Evolutionary conservation across 2,329 filamentous ascomycete species (phyloP), one percentile per base, ranked within the genome.

Genomic region (Alternaria tenuissima): DNA sequence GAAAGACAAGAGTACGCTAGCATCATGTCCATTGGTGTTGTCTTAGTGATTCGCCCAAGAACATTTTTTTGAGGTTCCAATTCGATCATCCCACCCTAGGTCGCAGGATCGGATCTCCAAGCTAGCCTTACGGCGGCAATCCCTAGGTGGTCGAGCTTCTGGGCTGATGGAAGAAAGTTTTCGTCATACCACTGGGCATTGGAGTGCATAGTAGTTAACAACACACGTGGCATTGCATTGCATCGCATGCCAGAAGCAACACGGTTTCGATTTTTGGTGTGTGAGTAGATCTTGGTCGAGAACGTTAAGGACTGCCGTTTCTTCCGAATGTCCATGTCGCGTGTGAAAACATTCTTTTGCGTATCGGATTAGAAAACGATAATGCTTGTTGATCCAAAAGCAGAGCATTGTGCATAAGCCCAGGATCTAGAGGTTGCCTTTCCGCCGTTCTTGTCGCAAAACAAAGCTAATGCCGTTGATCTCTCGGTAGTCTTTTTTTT

Each of bases 371-470:
- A n/a, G 30, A 12, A 49, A 22, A 26, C 16, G 20, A 24, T 14
- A 36, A 24, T 49, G 46, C 46, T 36, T 49, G 18, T 49, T 22
- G 34, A 36, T 36, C 32, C 46, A 49, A 49, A 36, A 49, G 46
- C 46, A 49, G 46, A 34, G 22, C 24, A 38, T 36, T n/a, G 12
- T 20, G 46, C 46, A 49, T 49, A 16, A 49, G 34, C 20, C 14
- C 18, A 11, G 36, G 14, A 26, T 38, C 30, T 38, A 12, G 32
- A 36, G 22, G 30, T 7, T n/a, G 32, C n/a, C 14, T 24, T 14
- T 30, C 30, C 30, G 14, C 39, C 20, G 39, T 24, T 16, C 24
- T 26, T 16, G 6, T 49, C 32, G 30, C 20, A 49, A 49, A 49
- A 49, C 20, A 32, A 49, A 49, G 20, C 5, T 20, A 3, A 38